phyloP scores from a whole-genome alignment of 768 basidiomycete species.

The Suillus tomentosus region DNA sequence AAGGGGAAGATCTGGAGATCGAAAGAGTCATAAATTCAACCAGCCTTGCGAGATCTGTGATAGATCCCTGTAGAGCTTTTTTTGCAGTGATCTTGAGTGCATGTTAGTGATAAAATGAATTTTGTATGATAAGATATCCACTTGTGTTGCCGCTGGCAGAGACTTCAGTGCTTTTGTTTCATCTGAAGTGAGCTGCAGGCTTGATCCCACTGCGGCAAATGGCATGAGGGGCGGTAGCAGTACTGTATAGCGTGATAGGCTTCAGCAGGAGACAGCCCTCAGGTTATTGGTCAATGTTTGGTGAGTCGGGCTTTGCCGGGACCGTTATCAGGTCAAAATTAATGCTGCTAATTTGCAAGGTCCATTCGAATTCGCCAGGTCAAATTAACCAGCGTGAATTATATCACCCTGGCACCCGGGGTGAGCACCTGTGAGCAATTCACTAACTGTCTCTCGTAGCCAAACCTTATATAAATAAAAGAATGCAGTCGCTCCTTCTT shows the following conservation, averaged over 20 bases:
- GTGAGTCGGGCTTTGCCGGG: background rate
- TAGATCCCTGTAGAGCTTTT: background rate
- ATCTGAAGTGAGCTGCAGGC: background rate
- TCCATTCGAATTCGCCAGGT: too few relatives aligned
- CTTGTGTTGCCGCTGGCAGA: background rate
- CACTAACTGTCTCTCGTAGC: too few relatives aligned
- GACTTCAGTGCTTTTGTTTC: constrained; percentile 1
- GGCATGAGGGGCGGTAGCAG: background rate
- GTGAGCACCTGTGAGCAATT: too few relatives aligned
- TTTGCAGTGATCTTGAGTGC: background rate
- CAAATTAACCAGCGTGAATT: too few relatives aligned
- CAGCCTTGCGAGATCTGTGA: background rate
- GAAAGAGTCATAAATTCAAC: too few relatives aligned
- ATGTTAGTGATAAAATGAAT: background rate
- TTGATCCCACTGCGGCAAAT: background rate
- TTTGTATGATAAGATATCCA: background rate
- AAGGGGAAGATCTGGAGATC: too few relatives aligned
- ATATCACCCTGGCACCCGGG: too few relatives aligned
- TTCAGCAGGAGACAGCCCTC: background rate
- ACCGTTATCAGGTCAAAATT: too few relatives aligned
- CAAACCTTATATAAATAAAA: too few relatives aligned
- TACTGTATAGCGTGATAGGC: background rate
- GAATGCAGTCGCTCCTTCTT: too few relatives aligned
- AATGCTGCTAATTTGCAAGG: too few relatives aligned
- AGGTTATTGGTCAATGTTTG: background rate